Evolutionary conservation across 2,329 filamentous ascomycete species (phyloP).

Genomic region (Stagonosporopsis chrysanthemi): DNA sequence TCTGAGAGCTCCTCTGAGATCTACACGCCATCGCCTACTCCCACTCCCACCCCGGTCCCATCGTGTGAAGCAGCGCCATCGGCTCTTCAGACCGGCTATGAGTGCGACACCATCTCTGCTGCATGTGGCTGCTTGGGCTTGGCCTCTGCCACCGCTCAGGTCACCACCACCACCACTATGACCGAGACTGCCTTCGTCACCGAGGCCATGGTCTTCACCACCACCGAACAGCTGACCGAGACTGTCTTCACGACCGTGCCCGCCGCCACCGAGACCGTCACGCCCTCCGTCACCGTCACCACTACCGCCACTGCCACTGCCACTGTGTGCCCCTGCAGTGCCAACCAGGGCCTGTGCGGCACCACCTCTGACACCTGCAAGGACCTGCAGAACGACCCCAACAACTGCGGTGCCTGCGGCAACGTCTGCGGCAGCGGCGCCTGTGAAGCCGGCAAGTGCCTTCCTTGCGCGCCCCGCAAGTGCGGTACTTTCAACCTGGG

Average conservation of each 20-base stretch:
- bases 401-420: constrained; percentile 21
- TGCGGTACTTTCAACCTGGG: neutral
- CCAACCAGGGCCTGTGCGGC: constrained; percentile 8
- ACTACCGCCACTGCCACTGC: constrained; percentile 14
- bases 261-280: constrained; percentile 9
- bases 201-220: constrained; percentile 11
- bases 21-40: constrained; percentile 8
- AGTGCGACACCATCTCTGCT: constrained; percentile 11
- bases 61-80: constrained; percentile 21
- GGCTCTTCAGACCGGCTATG: constrained; percentile 14
- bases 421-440: constrained; percentile 10
- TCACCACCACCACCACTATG: constrained; percentile 11
- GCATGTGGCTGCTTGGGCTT: constrained; percentile 23
- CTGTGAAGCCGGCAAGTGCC: constrained; percentile 9
- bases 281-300: constrained; percentile 16
- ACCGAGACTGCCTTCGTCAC: constrained; percentile 11
- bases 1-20: constrained; percentile 9
- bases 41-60: constrained; percentile 7
- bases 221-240: constrained; percentile 7
- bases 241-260: constrained; percentile 10
- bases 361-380: constrained; percentile 14
- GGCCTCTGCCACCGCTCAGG: constrained; percentile 14
- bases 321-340: constrained; percentile 16
- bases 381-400: constrained; percentile 15
- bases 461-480: neutral